phyloP scores from a whole-genome alignment of 1,139 yeast species.

The Komagataea norvegica region DNA sequence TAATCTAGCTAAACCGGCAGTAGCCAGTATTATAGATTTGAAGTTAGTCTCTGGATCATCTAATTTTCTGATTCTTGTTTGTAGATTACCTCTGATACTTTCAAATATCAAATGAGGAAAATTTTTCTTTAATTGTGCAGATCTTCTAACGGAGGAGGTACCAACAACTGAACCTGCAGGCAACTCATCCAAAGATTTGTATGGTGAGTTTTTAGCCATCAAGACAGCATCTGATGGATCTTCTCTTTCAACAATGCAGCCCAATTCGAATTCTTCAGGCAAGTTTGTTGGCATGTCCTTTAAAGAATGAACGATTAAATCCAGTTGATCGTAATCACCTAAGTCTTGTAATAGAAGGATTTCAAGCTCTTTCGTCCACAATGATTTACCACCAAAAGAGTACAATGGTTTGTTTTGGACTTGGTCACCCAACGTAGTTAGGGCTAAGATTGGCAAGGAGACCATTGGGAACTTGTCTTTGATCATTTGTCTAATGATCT shows the following conservation, averaged over 20 bases:
- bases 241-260: conserved; percentile 80
- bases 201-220: conserved; percentile 64
- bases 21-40: conserved; percentile 79
- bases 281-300: conserved; percentile 93
- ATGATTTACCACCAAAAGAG: conserved; percentile 90
- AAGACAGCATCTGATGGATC: conserved; percentile 94
- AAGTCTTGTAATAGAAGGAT: conserved; percentile 59
- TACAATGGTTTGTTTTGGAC: conserved; percentile 81
- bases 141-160: conserved; percentile 88
- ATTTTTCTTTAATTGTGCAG: conserved; percentile 65
- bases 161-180: conserved; percentile 89
- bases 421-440: conserved; percentile 87
- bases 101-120: conserved; percentile 59
- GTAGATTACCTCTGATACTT: conserved; percentile 84
- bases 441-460: conserved; percentile 69
- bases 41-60: conserved; percentile 66
- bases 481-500: conserved; percentile 61
- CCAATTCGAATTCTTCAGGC: conserved; percentile 87
- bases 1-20: conserved; percentile 82
- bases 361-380: conserved; percentile 96
- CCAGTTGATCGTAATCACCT: conserved; percentile 67
- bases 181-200: conserved; percentile 60
- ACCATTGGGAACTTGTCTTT: conserved; percentile 55
- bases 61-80: conserved; percentile 74
- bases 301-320: conserved; percentile 86